phyloP scores from a whole-genome alignment of 2,329 filamentous ascomycete species.

The Periconia digitata region DNA sequence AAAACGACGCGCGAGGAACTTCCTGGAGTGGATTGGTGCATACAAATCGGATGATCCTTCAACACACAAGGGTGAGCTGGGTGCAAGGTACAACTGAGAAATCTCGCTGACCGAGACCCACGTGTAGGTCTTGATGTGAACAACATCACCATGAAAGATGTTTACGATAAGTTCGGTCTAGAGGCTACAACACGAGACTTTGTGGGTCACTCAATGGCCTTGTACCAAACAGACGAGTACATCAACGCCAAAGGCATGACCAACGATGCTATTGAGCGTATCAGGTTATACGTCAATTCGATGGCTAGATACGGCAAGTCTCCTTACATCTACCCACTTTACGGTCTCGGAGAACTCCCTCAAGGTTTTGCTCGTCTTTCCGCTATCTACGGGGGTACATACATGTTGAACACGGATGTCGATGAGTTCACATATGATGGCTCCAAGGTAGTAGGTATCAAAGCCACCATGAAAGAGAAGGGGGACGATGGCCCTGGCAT shows the following conservation, averaged over 20 bases:
- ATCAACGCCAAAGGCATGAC: slow-evolving; percentile 72
- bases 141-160: slow-evolving; percentile 89
- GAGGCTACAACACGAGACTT: slow-evolving; percentile 91
- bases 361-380: slow-evolving; percentile 97
- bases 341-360: slow-evolving; percentile 93
- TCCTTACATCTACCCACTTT: slow-evolving; percentile 98
- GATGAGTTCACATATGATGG: slow-evolving; percentile 86
- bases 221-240: slow-evolving; percentile 90
- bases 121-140: slow-evolving; percentile 72
- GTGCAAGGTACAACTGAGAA: not conserved
- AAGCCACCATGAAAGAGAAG: slow-evolving; percentile 91
- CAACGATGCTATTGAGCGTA: slow-evolving; percentile 85
- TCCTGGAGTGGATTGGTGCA: slow-evolving; percentile 90
- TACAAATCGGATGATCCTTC: slow-evolving; percentile 80
- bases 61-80: slow-evolving; percentile 79
- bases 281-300: slow-evolving; percentile 94
- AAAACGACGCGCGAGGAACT: slow-evolving; percentile 95
- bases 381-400: slow-evolving; percentile 97
- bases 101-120: slow-evolving; percentile 2
- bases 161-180: slow-evolving; percentile 96
- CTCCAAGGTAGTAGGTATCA: slow-evolving; percentile 89
- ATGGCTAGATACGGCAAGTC: slow-evolving; percentile 98
- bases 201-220: slow-evolving; percentile 96
- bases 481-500: slow-evolving; percentile 74
- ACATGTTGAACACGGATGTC: slow-evolving; percentile 96